Evolutionary conservation across 225 moss, liverwort and hornwort genomes (phyloP), one percentile per base, ranked within the genome.

Genomic region (Marchantia paleacea): DNA sequence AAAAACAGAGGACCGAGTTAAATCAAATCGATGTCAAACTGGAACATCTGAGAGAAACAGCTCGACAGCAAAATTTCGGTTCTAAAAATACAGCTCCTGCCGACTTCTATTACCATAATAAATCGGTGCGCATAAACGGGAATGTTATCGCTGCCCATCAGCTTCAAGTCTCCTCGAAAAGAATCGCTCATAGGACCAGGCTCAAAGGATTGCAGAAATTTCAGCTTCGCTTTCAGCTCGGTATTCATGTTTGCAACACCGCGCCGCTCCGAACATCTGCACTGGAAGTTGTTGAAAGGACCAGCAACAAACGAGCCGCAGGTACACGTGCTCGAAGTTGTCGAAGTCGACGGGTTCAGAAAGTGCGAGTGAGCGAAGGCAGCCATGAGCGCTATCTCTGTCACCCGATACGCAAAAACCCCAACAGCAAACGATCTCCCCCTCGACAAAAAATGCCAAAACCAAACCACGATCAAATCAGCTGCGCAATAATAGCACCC

Each of bases 81-180:
- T 6, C 5, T 7, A 63, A 63, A 19, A 39, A 39, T 5, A 39
- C n/a, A 61, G 18, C 63, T 6, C n/a, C 24, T n/a, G 0, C 39
- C 39, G 39, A 39, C 3, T 39, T 39, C 9, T 5, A 12, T 39
- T 55, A 74, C 74, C 53, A 74, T 74, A 5, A 74, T 55, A 55
- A 74, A 74, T 52, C 74, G 74, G 53, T 74, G 74, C 25, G 74
- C 74, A 55, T 74, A 74, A 28, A 74, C 74, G 24, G 74, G 74
- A 9, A 74, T 18, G 55, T 25, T 52, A 22, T 74, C 74, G 29
- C 74, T 52, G 26, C 74, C 74, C 74, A 74, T 25, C 24, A 74
- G 28, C 53, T 74, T 74, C 74, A 74, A 74, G 22, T 74, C 74
- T 52, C 74, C 74, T 24, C 74, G 74, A 53, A 74, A 74, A 9